Evolutionary conservation across 1,139 yeast genomes (phyloP), one percentile per base, ranked within the genome.

Genomic region (Yamadazyma pseudoaaseri): DNA sequence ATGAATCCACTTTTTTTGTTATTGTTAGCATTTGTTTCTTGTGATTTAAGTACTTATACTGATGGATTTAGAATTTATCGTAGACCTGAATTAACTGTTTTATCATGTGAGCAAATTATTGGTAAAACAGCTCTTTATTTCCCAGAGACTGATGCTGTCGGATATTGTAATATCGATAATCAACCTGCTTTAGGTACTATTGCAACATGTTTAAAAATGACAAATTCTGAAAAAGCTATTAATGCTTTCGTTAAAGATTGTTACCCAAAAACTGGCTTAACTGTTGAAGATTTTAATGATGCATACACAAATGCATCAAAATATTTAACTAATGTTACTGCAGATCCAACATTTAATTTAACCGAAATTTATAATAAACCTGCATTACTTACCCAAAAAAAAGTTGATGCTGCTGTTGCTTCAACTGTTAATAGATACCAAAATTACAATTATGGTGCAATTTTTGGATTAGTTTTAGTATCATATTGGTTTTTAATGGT

Each of bases 391-490:
- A 24, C 44, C 1, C 42, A 54, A 23, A 48, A 42, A 29, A 43
- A 40, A 21, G 51, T 67, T 30, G 37, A 37, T 1, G 60, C 58
- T 25, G 71, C 65, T 17, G 65, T 59, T 44, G 44, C 47, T 23
- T 64, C 77, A 9, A 54, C 70, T 41, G 60, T 57, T 31, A 61
- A 62, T 16, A 56, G 69, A 44, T 75, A 59, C 45, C 48, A 61
- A 27, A 65, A 63, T 33, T 71, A 67, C 39, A 65, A 60, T 47
- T 63, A 57, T 26, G 77, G 79, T 37, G 60, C 66, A 29, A 64
- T 61, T 54, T 76, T 69, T 47, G 79, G 74, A n/a, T 62, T 62
- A 35, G 70, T 62, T 3, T 72, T 78, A 52, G 62, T 70, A 24
- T 56, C 62, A 17, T 77, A 64, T 48, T 79, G 73, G 61, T 71